Evolutionary conservation across 192 early-diverging fungal genomes (phyloP).

Genomic region (Backusella australiensis): DNA sequence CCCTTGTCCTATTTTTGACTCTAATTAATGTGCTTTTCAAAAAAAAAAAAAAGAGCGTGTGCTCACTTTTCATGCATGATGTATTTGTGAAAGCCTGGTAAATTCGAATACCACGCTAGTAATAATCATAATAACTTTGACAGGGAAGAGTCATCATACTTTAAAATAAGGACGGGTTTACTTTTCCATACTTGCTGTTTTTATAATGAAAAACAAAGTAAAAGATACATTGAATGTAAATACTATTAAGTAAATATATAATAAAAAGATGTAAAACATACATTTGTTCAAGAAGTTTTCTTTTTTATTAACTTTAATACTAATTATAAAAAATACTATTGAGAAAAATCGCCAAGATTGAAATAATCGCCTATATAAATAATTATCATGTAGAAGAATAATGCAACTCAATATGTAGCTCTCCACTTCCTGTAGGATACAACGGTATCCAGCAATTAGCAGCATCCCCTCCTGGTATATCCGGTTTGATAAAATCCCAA

Average conservation of each 20-base stretch:
- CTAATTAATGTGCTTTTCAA: not conserved
- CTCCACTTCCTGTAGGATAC: constrained; percentile 24
- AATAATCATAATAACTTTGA: not conserved
- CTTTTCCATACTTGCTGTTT: not conserved
- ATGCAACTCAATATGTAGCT: constrained; percentile 10
- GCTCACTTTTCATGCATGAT: not conserved
- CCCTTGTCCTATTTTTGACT: not conserved
- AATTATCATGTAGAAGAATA: not conserved
- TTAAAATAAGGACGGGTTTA: not conserved
- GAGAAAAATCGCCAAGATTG: not conserved
- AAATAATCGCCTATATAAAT: not conserved
- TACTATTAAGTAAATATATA: not conserved
- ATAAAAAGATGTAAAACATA: not conserved
- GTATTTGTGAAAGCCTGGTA: not conserved
- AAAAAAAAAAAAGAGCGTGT: not conserved
- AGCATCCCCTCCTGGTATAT: not conserved
- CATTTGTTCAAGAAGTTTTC: not conserved
- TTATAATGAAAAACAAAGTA: not conserved
- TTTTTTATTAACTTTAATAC: not conserved
- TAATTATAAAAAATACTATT: not conserved
- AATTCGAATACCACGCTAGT: not conserved
- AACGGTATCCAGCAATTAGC: constrained; percentile 22
- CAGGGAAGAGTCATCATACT: not conserved
- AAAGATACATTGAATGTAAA: not conserved
- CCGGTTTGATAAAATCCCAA: constrained; percentile 27